Evolutionary conservation across 805 yeast species (phyloP), one percentile per base, ranked within the genome.

Genomic region (Nakazawaea anatomiae): DNA sequence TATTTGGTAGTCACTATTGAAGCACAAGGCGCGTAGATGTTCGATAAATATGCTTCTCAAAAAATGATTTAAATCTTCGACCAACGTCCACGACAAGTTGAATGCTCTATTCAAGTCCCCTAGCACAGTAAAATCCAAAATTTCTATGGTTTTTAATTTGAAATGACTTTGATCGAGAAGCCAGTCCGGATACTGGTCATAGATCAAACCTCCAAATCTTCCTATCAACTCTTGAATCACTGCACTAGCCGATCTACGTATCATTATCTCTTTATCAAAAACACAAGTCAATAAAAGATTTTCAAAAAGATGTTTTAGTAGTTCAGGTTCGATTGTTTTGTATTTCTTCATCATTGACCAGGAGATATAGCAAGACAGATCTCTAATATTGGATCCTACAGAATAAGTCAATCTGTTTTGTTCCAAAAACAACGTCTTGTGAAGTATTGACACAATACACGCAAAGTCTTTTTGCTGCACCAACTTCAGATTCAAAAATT

Each of bases 221-320:
- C 98, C 98, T 3, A 89, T 62, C 12, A 86, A 72, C 59, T 91
- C 98, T 61, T 91, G 97, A 6, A 91, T 59, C 0, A 94, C 92
- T 0, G 97, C 96, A 5, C 89, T 73, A 1, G 91, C 84, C 14
- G 97, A 91, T 52, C 95, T 72, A 51, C 97, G 72, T 5, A 90
- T 78, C 52, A 83, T 74, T 18, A 89, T 69, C 50, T 90, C 96
- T 27, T 73, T 68, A 61, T 91, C 98, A 60, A 85, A 84, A 46
- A 88, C 72, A 7, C 84, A 68, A 1, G 80, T 73, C 9, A 73
- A 62, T 2, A 87, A 58, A 29, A 88, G 62, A 56, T 74, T 72
- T 18, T 56, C 53, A 47, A 70, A 68, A 1, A 70, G 39, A 1
- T 47, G 47, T 0, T 58, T 35, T 0, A 57, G 57, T 1, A 60